A percentile compares a stretch with the other conserved stretches of the same genome.
Evolutionary conservation across 495 filamentous ascomycete species (phyloP).

Genomic region (Hypoxylon lienhwacheense): DNA sequence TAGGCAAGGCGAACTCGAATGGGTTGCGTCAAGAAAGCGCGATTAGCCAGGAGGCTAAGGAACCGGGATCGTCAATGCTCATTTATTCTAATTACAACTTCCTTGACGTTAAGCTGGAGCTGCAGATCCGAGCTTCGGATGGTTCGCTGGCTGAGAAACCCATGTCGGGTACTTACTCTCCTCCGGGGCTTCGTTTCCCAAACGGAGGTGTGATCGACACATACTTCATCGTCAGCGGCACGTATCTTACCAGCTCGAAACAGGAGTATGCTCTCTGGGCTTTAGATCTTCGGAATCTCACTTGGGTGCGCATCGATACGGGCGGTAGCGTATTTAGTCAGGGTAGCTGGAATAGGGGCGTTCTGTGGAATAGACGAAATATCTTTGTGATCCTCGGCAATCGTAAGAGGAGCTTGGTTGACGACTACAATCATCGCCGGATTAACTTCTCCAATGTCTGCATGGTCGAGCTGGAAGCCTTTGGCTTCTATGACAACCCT

Average conservation of each 20-base stretch:
- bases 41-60: conserved; percentile 54
- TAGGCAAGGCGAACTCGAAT: conserved; percentile 58
- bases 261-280: conserved; percentile 99
- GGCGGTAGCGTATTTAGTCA: conserved; percentile 92
- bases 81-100: conserved; percentile 99
- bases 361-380: conserved; percentile 90
- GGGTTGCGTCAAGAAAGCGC: conserved; percentile 38
- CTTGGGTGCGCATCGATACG: conserved; percentile 93
- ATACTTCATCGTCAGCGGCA: conserved; percentile 95
- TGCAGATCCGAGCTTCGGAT: conserved; percentile 84
- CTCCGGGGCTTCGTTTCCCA: conserved; percentile 89
- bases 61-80: conserved; percentile 80
- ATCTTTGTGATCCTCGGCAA: conserved; percentile 94
- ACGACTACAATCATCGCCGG: conserved; percentile 96
- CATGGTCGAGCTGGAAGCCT: conserved; percentile 94
- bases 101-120: conserved; percentile 90
- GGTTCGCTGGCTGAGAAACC: conserved; percentile 82
- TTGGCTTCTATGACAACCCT: conserved; percentile 95
- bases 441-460: conserved; percentile 98
- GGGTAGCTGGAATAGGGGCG: conserved; percentile 94
- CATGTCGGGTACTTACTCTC: conserved; percentile 84
- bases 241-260: conserved; percentile 94
- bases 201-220: conserved; percentile 93
- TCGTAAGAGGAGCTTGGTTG: conserved; percentile 87
- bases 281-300: conserved; percentile 80